Evolutionary conservation across 2,329 filamentous ascomycete species (phyloP), one percentile per base, ranked within the genome.

Genomic region (Exophiala dermatitidis): DNA sequence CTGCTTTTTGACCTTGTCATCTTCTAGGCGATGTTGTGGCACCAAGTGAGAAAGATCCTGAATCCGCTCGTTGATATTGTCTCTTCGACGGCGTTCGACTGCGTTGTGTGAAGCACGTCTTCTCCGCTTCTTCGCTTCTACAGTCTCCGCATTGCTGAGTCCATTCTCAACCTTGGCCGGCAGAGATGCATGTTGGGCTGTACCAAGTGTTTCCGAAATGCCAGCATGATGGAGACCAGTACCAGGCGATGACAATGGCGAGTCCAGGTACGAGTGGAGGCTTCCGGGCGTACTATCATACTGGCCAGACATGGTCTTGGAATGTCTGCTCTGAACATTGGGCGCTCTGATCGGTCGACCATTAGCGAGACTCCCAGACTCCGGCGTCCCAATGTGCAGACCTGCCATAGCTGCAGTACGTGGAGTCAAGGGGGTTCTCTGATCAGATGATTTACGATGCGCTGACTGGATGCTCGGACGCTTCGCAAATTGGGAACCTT

Each of bases 61-160:
- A 59, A 98, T 98, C 41, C 93, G 84, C 71, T 98, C 93, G 63
- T 98, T 98, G 76, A 98, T 98, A 68, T 97, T 97, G 73, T 97
- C 93, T 58, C 93, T 83, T 57, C 93, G 85, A 48, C 93, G 85
- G 52, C 93, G 88, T 74, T 98, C 93, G 7, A 98, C 93, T 37
- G 95, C 78, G 67, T 98, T 97, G 74, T 98, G 93, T 1, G 91
- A 97, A 66, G 96, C 93, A 37, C 93, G 81, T 55, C 93, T 83
- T 56, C 90, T 81, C 69, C 91, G 88, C 63, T 90, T 82, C 80
- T 97, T 97, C 65, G 90, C 90, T 68, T 97, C 93, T 65, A 95
- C 90, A 0, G 89, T 85, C 50, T 93, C 88, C 48, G 86, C 77
- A 10, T 76, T 74, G 52, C 75, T 71, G 42, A 71, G 64, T 12